Evolutionary conservation across 345 rosid genomes (phyloP).

Genomic region (Eucalyptus marginata): DNA sequence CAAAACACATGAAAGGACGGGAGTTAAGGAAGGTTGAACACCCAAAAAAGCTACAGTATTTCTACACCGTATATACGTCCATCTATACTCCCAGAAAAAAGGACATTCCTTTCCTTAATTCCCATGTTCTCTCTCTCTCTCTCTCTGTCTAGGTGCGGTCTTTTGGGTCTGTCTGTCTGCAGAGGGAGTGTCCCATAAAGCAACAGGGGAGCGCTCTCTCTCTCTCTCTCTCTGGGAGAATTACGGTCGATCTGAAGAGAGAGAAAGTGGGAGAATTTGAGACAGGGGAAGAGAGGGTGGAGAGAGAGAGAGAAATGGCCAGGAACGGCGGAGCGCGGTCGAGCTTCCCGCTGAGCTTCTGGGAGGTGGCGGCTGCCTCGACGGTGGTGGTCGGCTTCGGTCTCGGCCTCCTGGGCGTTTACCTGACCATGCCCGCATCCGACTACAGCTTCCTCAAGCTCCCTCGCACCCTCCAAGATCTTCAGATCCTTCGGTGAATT

Average conservation of each 20-base stretch:
- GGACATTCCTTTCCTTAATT: not conserved
- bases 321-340: not conserved
- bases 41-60: not conserved
- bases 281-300: not conserved
- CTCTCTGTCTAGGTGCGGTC: not conserved
- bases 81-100: not conserved
- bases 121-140: not conserved
- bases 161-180: not conserved
- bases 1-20: not conserved
- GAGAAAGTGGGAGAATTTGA: not conserved
- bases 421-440: conserved; percentile 77
- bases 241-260: not conserved
- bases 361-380: conserved; percentile 55
- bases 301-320: not conserved
- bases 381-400: conserved; percentile 47
- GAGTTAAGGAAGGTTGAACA: not conserved
- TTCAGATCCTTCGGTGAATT: conserved; percentile 67
- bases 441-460: conserved; percentile 93
- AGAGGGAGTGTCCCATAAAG: not conserved
- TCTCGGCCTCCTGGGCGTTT: conserved; percentile 44
- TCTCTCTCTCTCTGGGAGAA: not conserved
- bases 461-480: conserved; percentile 80
- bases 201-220: not conserved
- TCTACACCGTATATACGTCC: not conserved
- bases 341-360: conserved; percentile 30